Percentiles rank a stretch among this genome's conserved stretches.
phyloP scores from a whole-genome alignment of 371 early-diverging fungal genomes.

The Aphelidium insulamus region DNA sequence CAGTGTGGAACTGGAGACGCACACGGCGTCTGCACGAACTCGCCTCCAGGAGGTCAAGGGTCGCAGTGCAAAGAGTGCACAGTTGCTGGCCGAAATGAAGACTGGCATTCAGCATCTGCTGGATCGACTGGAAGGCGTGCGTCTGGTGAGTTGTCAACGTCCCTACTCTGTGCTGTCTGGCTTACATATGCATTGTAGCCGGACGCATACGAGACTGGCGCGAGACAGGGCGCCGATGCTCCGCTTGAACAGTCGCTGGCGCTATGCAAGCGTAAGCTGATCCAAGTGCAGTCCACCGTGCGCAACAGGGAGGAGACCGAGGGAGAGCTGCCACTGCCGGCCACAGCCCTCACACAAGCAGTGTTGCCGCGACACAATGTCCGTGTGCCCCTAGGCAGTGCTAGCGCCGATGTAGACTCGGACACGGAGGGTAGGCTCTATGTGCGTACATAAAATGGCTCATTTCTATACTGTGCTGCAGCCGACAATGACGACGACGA shows the following conservation, averaged over 20 bases:
- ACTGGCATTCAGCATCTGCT: constrained; percentile 21
- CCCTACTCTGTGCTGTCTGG: background rate
- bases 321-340: constrained; percentile 1
- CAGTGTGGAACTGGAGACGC: constrained; percentile 19
- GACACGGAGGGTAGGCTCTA: background rate
- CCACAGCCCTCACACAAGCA: constrained; percentile 4
- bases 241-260: constrained; percentile 6
- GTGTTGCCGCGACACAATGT: background rate
- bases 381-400: background rate
- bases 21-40: constrained; percentile 9
- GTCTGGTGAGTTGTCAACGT: constrained; percentile 8
- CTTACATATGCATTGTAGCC: background rate
- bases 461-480: constrained; percentile 1
- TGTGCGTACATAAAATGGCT: background rate
- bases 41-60: constrained; percentile 12
- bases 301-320: constrained; percentile 5
- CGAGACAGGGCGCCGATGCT: background rate
- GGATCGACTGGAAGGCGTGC: constrained; percentile 21
- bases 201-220: background rate
- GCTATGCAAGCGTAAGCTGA: too few species aligned
- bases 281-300: background rate
- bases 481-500: constrained; percentile 26
- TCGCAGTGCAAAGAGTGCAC: constrained; percentile 16
- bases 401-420: background rate
- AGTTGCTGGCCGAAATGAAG: constrained; percentile 15